These are phyloP conservation scores for Phaeoacremonium minimum DNA, from an alignment of 2,329 filamentous ascomycete species.

Conservation along the genomic window DNA sequence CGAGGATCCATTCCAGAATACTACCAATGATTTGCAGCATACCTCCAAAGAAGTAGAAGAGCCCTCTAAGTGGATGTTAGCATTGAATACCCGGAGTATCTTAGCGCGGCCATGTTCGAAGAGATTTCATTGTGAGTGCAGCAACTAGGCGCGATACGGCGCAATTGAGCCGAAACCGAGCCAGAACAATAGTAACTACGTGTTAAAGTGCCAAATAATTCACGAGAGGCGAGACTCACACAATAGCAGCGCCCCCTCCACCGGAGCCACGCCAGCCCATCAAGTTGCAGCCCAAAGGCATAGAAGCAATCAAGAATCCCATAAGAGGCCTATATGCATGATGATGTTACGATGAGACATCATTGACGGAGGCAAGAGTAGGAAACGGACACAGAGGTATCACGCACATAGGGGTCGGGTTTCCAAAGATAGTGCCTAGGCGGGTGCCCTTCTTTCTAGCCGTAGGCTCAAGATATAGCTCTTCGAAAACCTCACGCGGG, in stretches of 20 bases:
- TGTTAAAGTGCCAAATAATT: no score
- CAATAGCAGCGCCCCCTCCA: constrained; percentile 40
- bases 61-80: constrained; percentile 23
- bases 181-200: no score
- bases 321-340: constrained; percentile 36
- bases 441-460: constrained; percentile 48
- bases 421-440: constrained; percentile 53
- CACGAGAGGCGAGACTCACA: no score
- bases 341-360: not conserved
- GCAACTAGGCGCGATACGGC: no score
- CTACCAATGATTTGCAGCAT: constrained; percentile 37
- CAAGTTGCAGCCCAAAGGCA: constrained; percentile 32
- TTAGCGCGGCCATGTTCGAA: constrained; percentile 12
- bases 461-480: constrained; percentile 55
- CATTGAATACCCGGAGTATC: no score
- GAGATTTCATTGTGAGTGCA: no score
- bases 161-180: no score
- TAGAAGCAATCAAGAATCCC: constrained; percentile 40
- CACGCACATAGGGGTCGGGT: constrained; percentile 56
- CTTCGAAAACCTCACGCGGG: constrained; percentile 58
- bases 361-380: not conserved
- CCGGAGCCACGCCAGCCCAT: constrained; percentile 43
- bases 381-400: no score
- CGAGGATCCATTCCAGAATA: constrained; percentile 41
- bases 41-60: constrained; percentile 40